A percentile compares a stretch with the other conserved stretches of the same genome.
Conservation (phyloP, 2,329 filamentous ascomycete species). For the Knufia petricola region DNA sequence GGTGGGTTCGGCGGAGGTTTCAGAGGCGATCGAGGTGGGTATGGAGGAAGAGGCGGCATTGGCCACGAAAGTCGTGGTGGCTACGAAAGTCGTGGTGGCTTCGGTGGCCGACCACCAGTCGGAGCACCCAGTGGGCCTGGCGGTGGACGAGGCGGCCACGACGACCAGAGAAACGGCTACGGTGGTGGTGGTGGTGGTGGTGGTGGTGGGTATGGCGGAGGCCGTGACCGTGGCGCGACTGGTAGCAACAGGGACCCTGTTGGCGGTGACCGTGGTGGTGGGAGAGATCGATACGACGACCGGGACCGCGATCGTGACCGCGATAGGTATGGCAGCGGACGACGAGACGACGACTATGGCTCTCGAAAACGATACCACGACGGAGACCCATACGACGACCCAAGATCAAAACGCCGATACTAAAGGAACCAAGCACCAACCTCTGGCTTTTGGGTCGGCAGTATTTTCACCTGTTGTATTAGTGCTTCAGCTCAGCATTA, state of each 20-base stretch:
- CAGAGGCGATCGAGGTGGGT: slow-evolving; percentile 23
- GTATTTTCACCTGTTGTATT: slow-evolving; percentile 14
- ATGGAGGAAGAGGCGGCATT: slow-evolving; percentile 40
- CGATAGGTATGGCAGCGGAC: slow-evolving; percentile 33
- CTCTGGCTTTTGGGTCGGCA: slow-evolving; percentile 3
- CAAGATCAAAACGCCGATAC: slow-evolving; percentile 51
- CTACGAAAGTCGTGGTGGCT: slow-evolving; percentile 36
- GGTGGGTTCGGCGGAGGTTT: slow-evolving; percentile 30
- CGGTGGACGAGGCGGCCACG: slow-evolving; percentile 42
- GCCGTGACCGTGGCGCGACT: slow-evolving; percentile 48
- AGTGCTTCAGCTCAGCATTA: slow-evolving; percentile 16
- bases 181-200: slow-evolving; percentile 45
- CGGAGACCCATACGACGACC: slow-evolving; percentile 64
- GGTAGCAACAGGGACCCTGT: slow-evolving; percentile 81
- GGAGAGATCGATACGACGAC: slow-evolving; percentile 48
- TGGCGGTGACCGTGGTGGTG: slow-evolving; percentile 62
- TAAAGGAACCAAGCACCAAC: slow-evolving; percentile 27
- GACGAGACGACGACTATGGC: slow-evolving; percentile 44
- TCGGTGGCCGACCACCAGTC: slow-evolving; percentile 36
- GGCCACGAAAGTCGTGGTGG: slow-evolving; percentile 51
- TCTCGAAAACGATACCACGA: slow-evolving; percentile 27
- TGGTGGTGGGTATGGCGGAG: slow-evolving; percentile 42
- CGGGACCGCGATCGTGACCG: slow-evolving; percentile 29
- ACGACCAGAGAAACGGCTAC: slow-evolving; percentile 43
- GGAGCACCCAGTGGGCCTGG: slow-evolving; percentile 37